Conservation (phyloP, 2,329 filamentous ascomycete genomes). For the Fusarium albosuccineum region DNA sequence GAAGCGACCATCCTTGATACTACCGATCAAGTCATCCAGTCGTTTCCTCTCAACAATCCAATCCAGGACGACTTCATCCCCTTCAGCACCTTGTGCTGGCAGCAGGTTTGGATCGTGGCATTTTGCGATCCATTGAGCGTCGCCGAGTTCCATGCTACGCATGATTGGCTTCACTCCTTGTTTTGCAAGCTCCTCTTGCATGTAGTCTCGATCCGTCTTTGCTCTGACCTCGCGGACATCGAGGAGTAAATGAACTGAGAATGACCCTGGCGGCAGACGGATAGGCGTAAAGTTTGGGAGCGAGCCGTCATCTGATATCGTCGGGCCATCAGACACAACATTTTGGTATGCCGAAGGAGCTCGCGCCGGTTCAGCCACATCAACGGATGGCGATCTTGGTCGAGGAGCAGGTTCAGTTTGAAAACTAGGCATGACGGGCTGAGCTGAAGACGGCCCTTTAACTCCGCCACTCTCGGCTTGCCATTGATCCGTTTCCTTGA, state of each 20-base stretch:
- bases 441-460: constrained; percentile 18
- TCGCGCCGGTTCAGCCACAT: constrained; percentile 20
- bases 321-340: constrained; percentile 56
- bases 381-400: constrained; percentile 36
- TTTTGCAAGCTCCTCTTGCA: constrained; percentile 77
- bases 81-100: constrained; percentile 68
- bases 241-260: constrained; percentile 78
- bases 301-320: constrained; percentile 45
- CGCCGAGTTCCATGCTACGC: constrained; percentile 78
- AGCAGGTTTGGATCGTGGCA: constrained; percentile 71
- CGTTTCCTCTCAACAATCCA: constrained; percentile 87
- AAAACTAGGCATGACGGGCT: constrained; percentile 10
- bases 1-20: constrained; percentile 86
- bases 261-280: constrained; percentile 72
- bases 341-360: constrained; percentile 50
- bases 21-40: constrained; percentile 82
- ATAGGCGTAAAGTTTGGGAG: constrained; percentile 71
- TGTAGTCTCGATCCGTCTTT: constrained; percentile 81
- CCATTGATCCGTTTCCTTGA: constrained; percentile 66
- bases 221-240: constrained; percentile 82
- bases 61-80: constrained; percentile 80
- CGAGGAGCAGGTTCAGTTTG: constrained; percentile 6
- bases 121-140: constrained; percentile 84
- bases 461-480: constrained; percentile 42
- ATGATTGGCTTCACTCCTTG: constrained; percentile 75